Conservation (phyloP, 2,329 filamentous ascomycete species). For the Alternaria ethzedia region DNA sequence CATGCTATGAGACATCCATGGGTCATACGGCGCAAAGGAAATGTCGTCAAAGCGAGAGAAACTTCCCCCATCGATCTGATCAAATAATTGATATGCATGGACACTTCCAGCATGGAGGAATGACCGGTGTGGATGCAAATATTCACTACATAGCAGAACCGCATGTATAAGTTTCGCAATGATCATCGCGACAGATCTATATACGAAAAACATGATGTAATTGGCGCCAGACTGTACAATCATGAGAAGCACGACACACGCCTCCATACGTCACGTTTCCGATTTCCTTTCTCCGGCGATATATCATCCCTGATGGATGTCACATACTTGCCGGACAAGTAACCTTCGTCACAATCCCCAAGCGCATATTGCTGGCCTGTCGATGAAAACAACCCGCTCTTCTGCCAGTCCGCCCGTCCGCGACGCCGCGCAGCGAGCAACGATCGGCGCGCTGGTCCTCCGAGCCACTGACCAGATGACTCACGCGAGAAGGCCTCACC, state of each 20-base stretch:
- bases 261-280: not conserved
- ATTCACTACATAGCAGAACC: too few species aligned
- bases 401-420: not conserved
- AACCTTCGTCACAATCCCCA: not conserved
- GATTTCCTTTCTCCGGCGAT: not conserved
- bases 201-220: too few species aligned
- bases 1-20: too few species aligned
- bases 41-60: too few species aligned
- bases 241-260: not conserved
- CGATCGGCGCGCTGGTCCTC: not conserved
- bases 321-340: not conserved
- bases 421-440: not conserved
- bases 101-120: too few species aligned
- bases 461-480: not conserved
- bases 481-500: not conserved
- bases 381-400: not conserved
- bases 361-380: not conserved
- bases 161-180: too few species aligned
- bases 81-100: too few species aligned
- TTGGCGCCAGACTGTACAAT: not conserved
- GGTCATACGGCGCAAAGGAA: too few species aligned
- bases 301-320: not conserved
- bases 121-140: too few species aligned
- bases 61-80: too few species aligned
- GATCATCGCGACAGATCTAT: too few species aligned